Evolutionary conservation across 805 yeast species (phyloP), one percentile per base, ranked within the genome.

Genomic region (Henningerozyma blattae): DNA sequence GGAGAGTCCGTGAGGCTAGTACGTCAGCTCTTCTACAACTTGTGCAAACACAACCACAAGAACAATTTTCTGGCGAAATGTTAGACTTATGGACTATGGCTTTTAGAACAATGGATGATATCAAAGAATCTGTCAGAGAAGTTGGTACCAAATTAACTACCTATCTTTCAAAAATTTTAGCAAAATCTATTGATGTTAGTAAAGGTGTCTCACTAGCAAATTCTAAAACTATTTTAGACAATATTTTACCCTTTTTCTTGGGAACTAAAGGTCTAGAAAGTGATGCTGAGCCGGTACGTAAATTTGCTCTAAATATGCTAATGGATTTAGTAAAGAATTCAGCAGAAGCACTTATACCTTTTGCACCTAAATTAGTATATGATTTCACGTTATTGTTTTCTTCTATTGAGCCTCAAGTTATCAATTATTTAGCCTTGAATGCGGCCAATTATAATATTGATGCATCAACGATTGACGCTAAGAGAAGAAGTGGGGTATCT

Each of bases 1-100:
- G 97, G 96, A 70, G 97, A 45, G 83, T 79, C 0, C 68, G 98
- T 44, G 91, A 89, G 50, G 95, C 95, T 0, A 73, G 91, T 52
- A 65, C 89, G 0, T 52, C 69, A 8, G 95, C 86, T 0, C 54
- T 83, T 35, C 61, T 71, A 22, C 86, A 84, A 42, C 56, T 89
- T 15, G 55, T 91, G 12, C 80, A 76, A 40, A 65, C 75, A n/a
- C 64, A 69, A 18, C 66, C 76, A 0, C 31, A 44, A 28, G 73
- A 70, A 9, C 59, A 52, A 12, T 79, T 77, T 45, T 71, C 71
- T 25, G 42, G 49, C 9, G 48, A 59, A 8, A 47, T 80, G 38
- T 79, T 81, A 38, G 75, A 73, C 4, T 72, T 89, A 22, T 89
- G 96, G 96, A 64, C 68, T 4, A 77, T 83, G 81, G 77, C 87